phyloP scores from a whole-genome alignment of 2,329 filamentous ascomycete species.

The Cladosporium sp. region DNA sequence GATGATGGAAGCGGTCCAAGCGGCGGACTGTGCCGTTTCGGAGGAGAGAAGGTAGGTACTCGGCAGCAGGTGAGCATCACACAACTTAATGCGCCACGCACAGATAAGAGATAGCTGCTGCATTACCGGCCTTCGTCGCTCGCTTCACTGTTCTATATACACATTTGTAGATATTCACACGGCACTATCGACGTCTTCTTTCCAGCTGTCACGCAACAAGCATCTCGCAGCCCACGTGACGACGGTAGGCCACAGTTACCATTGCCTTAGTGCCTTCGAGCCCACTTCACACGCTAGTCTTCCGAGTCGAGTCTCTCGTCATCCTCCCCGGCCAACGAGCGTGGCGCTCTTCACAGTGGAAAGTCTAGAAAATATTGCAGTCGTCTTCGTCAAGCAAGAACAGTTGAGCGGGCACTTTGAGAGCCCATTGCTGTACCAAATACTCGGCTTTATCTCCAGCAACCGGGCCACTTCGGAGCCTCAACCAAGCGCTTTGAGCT shows the following conservation, averaged over 20 bases:
- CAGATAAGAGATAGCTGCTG: background rate
- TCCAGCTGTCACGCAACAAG: background rate
- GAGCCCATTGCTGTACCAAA: background rate
- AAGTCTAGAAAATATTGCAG: too few relatives aligned
- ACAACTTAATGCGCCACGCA: background rate
- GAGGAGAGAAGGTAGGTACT: background rate
- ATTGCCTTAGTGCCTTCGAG: background rate
- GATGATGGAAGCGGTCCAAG: slow-evolving; percentile 2
- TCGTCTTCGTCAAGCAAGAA: too few relatives aligned
- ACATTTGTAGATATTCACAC: background rate
- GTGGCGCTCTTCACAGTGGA: background rate
- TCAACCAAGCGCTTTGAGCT: background rate
- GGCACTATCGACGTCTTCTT: background rate
- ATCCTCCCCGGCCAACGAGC: background rate
- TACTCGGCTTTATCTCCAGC: background rate
- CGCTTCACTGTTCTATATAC: background rate
- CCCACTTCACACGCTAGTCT: background rate
- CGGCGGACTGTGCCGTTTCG: background rate
- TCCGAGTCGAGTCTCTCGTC: background rate
- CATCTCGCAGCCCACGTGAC: background rate
- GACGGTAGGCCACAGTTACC: background rate
- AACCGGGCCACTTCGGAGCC: background rate
- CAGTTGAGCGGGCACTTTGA: too few relatives aligned
- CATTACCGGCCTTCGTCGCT: background rate
- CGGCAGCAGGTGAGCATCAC: background rate